Base-by-base conservation (phyloP, 371 early-diverging fungal genomes). In the Batkoa obscura region DNA sequence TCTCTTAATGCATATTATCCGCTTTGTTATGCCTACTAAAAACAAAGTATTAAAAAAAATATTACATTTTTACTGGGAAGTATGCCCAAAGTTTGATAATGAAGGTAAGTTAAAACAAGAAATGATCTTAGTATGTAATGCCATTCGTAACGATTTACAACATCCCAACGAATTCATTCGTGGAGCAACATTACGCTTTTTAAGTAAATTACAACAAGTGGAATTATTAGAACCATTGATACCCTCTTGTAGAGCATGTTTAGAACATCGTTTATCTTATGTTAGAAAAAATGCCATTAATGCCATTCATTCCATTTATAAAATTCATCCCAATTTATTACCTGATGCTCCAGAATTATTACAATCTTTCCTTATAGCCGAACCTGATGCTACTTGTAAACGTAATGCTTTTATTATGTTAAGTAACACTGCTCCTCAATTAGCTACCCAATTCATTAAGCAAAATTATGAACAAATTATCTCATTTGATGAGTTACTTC, bases 101-200 rank as follows among this genome's bases (percentile, higher is more conserved):
- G 91, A 93, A 67, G 96, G 96, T 38, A 88, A 88, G 61, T 79
- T 93, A 15, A 87, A 87, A 65, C 90, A 90, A 62, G 96, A 97
- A 71, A 92, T 94, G 74, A 86, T 94, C 63, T 76, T 97, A 37
- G 90, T 94, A 31, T 94, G 86, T 69, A 98, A 99, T 66, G 90
- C 95, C 51, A 75, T 98, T 52, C 73, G 90, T 67, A 96, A 92
- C 63, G 99, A 99, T 70, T 72, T 99, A 41, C 89, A 87, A 67
- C 91, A 92, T 70, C 96, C 99, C 33, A 99, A 99, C 71, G 99
- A 99, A 74, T 98, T 86, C 66, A 89, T 99, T 59, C 83, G 99
- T 56, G 98, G 96, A 31, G 80, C 83, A 1, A 94, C 93, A 12
- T 80, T 99, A 59, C 81, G 97, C 43, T 86, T 96, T 71, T 71